phyloP scores from a whole-genome alignment of 202 grass and related monocot genomes.

The Setaria viridis region DNA sequence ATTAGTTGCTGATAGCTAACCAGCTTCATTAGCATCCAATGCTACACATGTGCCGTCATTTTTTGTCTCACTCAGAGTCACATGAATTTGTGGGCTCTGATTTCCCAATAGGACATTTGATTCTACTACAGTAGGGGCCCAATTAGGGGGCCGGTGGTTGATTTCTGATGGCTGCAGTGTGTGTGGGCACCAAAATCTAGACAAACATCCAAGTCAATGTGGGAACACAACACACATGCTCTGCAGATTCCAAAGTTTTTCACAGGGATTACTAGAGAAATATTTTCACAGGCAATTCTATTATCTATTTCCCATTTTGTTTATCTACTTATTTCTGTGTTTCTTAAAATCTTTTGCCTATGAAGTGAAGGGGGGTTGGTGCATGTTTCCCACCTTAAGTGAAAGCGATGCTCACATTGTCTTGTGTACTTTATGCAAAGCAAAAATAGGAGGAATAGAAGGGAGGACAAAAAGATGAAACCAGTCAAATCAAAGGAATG shows the following conservation, averaged over 20 bases:
- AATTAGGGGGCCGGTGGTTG: constrained; percentile 34
- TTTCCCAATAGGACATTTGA: constrained; percentile 29
- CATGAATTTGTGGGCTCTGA: constrained; percentile 16
- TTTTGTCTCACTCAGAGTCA: constrained; percentile 49
- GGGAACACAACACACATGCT: constrained; percentile 44
- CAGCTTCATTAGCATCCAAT: constrained; percentile 19
- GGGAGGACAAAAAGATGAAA: not conserved
- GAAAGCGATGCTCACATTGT: constrained; percentile 48
- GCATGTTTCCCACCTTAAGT: constrained; percentile 47
- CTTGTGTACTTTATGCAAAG: constrained; percentile 52
- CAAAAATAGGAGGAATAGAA: not conserved
- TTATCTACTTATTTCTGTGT: not conserved
- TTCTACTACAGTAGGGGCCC: not conserved
- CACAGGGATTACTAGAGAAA: constrained; percentile 3
- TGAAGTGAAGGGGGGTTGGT: constrained; percentile 33
- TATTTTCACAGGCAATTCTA: not conserved
- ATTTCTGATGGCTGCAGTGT: not conserved
- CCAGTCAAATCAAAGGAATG: constrained; percentile 23
- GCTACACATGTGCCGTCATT: not conserved
- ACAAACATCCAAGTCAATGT: constrained; percentile 41
- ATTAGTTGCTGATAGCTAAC: not conserved
- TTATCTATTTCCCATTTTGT: not conserved
- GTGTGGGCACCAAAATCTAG: constrained; percentile 44
- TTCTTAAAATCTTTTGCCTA: not conserved
- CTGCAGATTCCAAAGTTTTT: constrained; percentile 24